A percentile compares a stretch with the other conserved stretches of the same genome.
Evolutionary conservation across 192 early-diverging fungal species (phyloP).

Genomic region (Coemansia sp.): DNA sequence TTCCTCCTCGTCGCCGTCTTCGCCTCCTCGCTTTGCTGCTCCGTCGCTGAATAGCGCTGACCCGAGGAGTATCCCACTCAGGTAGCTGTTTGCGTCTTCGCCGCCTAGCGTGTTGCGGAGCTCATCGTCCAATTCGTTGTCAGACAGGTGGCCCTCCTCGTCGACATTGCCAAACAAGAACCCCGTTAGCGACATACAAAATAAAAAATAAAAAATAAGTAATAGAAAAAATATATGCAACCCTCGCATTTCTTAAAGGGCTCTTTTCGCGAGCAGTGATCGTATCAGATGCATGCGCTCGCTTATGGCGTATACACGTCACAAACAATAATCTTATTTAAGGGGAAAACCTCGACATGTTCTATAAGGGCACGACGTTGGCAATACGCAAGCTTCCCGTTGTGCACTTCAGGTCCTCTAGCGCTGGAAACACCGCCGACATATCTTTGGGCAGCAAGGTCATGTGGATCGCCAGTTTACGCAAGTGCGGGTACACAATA

Average conservation of each 20-base stretch:
- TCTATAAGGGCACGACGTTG: slow-evolving; percentile 11
- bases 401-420: slow-evolving; percentile 26
- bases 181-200: slow-evolving; percentile 72
- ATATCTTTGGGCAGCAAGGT: slow-evolving; percentile 34
- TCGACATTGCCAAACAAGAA: slow-evolving; percentile 95
- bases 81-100: slow-evolving; percentile 26
- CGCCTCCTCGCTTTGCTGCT: slow-evolving; percentile 4
- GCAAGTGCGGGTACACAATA: slow-evolving; percentile 30
- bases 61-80: slow-evolving; percentile 38
- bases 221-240: too few species aligned
- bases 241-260: too few species aligned
- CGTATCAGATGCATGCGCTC: too few species aligned
- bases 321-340: not conserved
- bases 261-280: too few species aligned
- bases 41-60: slow-evolving; percentile 34
- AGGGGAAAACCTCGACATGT: not conserved
- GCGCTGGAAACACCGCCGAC: slow-evolving; percentile 23
- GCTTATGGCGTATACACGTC: not conserved
- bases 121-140: slow-evolving; percentile 61
- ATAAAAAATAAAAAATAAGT: too few species aligned
- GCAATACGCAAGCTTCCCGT: slow-evolving; percentile 26
- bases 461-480: slow-evolving; percentile 25
- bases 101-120: slow-evolving; percentile 50
- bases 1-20: slow-evolving; percentile 46
- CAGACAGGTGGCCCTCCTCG: slow-evolving; percentile 78